Percentiles rank a stretch among this genome's conserved stretches.
Conservation (phyloP, 2,329 filamentous ascomycete species). For the Aureobasidium sp. region DNA sequence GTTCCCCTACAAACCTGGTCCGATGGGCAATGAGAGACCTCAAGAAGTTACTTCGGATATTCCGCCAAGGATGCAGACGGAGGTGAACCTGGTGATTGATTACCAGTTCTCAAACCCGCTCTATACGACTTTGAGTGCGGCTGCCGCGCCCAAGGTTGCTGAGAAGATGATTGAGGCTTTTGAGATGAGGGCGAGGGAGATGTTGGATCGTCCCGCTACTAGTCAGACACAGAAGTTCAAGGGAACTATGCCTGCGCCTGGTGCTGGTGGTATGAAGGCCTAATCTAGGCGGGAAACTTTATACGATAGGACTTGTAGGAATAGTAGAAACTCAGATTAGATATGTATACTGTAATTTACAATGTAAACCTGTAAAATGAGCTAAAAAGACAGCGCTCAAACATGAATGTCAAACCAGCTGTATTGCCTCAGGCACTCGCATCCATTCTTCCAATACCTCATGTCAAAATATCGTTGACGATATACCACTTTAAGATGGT, state of each 20-base stretch:
- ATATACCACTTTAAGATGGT: too few relatives aligned
- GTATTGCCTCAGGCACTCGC: too few relatives aligned
- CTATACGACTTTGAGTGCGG: slow-evolving; percentile 71
- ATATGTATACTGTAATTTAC: background rate
- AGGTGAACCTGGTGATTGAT: slow-evolving; percentile 66
- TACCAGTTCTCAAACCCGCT: slow-evolving; percentile 83
- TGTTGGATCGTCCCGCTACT: slow-evolving; percentile 28
- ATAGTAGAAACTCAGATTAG: background rate
- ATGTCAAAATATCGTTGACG: too few relatives aligned
- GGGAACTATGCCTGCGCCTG: background rate
- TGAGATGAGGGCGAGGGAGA: slow-evolving; percentile 63
- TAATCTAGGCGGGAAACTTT: background rate
- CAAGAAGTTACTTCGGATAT: slow-evolving; percentile 34
- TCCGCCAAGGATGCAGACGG: slow-evolving; percentile 46
- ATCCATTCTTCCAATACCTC: too few relatives aligned
- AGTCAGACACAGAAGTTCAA: background rate
- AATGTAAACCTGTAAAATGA: too few relatives aligned
- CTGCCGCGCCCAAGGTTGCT: slow-evolving; percentile 76
- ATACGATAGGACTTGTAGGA: background rate
- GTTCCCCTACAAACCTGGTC: slow-evolving; percentile 35
- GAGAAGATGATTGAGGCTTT: slow-evolving; percentile 89
- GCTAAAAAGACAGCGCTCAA: background rate
- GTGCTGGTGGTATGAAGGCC: background rate
- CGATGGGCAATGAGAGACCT: slow-evolving; percentile 16
- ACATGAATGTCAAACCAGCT: too few relatives aligned